Base-by-base conservation (phyloP, 2,329 filamentous ascomycete species). In the Conoideocrella luteorostrata region DNA sequence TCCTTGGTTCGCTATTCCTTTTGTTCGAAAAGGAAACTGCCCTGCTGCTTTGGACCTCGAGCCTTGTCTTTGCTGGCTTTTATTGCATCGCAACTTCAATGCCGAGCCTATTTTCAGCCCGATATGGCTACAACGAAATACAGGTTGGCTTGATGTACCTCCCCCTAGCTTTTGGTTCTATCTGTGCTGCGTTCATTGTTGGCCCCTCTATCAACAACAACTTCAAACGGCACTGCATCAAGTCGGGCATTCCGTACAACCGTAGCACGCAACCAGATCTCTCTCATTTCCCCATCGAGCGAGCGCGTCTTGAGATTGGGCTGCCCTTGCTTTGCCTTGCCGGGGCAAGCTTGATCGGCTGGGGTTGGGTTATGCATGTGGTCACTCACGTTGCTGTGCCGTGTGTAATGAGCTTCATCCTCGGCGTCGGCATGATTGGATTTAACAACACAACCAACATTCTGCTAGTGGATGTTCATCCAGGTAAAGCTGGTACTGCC, bases 161-260 rank as follows among this genome's bases (percentile, higher is more conserved):
- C 2, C 75, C 75, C 2, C 54, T 74, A 23, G 74, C 74, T 0
- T 61, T 55, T 4, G 75, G 74, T 1, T 73, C 71, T n/a, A 62
- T 73, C 11, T 53, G 68, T 2, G 66, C 73, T 0, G 71, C 70
- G 1, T 50, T 67, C 7, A 53, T 67, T 3, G 65, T 66, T 3
- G 81, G 84, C 1, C 69, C 70, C 2, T 51, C 79, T 2, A 71
- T 86, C 28, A 84, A 88, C 58, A 74, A 73, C 63, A 87, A 86
- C 58, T 89, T 81, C 57, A 70, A 73, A 2, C 75, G 82, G 2
- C 72, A 83, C 46, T 81, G 82, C 11, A 57, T 61, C 9, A 66
- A 62, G 5, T 59, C 77, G 0, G 75, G 75, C 9, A 62, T 84
- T 9, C 55, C 68, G 0, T 69, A 82, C 43, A 72, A 72, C 44